Base-by-base conservation (phyloP, 768 basidiomycete genomes). In the Pleurotus pulmonarius region DNA sequence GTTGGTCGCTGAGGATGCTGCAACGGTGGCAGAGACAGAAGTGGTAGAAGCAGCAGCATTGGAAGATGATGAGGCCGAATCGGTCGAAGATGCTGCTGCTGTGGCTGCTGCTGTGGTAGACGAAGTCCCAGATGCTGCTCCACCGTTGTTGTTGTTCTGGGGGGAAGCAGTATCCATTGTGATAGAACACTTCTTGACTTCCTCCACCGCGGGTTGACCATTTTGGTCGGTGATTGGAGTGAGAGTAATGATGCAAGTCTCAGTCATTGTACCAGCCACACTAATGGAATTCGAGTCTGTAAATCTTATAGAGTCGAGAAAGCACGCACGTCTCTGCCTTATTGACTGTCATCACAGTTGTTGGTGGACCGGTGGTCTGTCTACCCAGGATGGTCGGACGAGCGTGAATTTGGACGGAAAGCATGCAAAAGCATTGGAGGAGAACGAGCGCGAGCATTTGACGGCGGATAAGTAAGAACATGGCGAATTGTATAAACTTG, bases 191-290 rank as follows among this genome's bases (percentile, higher is more conserved):
- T 73, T 75, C 61, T 71, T 72, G 47, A 85, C 78, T 61, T 86
- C 78, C 62, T 76, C 70, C 18, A 86, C 73, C 12, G 75, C 76
- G 43, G 71, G 70, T n/a, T 76, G 62, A 15, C 84, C 85, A 60
- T 77, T 70, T 3, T 67, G 64, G 60, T 76, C 80, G 49, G 73
- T 78, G 44, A 80, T 73, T 5, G 82, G 85, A 3, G 79, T 84
- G 46, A 87, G 73, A 8, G 80, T 79, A 47, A 83, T 70, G 8
- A 77, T 72, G 65, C 87, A 88, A n/a, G 77, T 83, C 70, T 83
- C 74, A 41, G 73, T 80, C 67, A 83, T 70, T 25, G 69, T 66
- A 15, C 86, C 85, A 56, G 75, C 70, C 45, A 75, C 56, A 52
- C 84, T 85, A 58, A n/a, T 37, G 15, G 16, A 61, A 49, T 58